Evolutionary conservation across 371 early-diverging fungal genomes (phyloP), one percentile per base, ranked within the genome.

Genomic region (Mucor circinelloides): DNA sequence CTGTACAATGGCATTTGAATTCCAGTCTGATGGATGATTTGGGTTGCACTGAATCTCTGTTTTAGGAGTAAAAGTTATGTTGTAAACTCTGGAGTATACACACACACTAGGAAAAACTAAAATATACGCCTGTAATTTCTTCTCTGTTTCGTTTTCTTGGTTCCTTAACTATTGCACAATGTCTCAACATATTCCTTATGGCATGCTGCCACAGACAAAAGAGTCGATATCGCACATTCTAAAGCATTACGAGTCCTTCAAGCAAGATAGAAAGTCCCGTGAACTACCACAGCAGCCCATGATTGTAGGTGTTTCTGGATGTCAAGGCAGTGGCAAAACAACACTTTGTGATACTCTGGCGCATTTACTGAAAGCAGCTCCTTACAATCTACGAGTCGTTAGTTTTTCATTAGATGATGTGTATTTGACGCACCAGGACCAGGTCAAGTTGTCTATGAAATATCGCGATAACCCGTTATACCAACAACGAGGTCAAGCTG

Each of bases 351-450:
- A 80, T 42, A 81, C 82, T 0, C 70, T 92, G 4, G 71, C 72
- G 0, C 67, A 76, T 21, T 55, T 79, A n/a, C 78, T 91, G 31
- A 66, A 74, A 21, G 62, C 70, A 12, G 66, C 67, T 3, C 85
- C 86, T 1, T 75, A 86, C 48, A 69, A 83, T 57, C 68, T 93
- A 0, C 78, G 69, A 17, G 86, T 89, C 0, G 79, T 91, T 1
- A 77, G 84, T 15, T 89, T 94, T 48, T 95, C 95, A 0, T 73
- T 94, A 54, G 98, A 98, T 74, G 98, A 98, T 76, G 80, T 97
- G 12, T 97, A 97, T 73, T 79, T 94, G 36, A 76, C 93, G 0
- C 82, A 83, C 68, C 69, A 69, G 6, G 90, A 93, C 12, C 96
- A 94, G 70, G 58, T 66, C 1, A 56, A 72, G 0, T 68, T 95